A percentile compares a stretch with the other conserved stretches of the same genome.
Evolutionary conservation across 2,329 filamentous ascomycete species (phyloP).

Genomic region (Aspergillus fijiensis): DNA sequence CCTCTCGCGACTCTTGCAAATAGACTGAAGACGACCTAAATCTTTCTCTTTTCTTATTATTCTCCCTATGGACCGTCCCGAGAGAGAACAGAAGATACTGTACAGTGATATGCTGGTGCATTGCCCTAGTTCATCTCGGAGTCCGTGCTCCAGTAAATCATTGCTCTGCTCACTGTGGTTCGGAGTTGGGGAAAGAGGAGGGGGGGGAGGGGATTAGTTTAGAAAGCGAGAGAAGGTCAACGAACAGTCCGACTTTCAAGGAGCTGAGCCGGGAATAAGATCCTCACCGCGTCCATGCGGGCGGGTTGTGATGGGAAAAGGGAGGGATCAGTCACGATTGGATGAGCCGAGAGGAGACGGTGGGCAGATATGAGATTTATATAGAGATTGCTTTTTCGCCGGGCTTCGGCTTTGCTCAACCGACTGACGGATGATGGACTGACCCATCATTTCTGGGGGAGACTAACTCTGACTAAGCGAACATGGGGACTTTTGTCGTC

Average conservation of each 20-base stretch:
- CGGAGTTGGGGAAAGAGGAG: not conserved
- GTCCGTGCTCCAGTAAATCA: not conserved
- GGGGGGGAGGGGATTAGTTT: not conserved
- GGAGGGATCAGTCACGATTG: not conserved
- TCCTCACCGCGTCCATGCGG: not conserved
- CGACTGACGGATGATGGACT: not conserved
- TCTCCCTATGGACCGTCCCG: not conserved
- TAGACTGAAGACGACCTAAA: not conserved
- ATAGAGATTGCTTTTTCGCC: not conserved
- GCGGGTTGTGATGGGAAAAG: not conserved
- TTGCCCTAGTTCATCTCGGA: not conserved
- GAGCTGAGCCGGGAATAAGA: not conserved
- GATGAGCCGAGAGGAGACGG: not conserved
- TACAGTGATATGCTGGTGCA: not conserved
- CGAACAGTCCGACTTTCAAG: not conserved
- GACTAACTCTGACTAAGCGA: slow-evolving; percentile 1
- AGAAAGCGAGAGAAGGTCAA: not conserved
- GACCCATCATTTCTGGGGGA: not conserved
- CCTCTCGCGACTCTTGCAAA: not conserved
- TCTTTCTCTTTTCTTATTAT: not conserved
- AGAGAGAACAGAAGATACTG: not conserved
- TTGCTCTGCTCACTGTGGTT: not conserved
- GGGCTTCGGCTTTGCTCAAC: not conserved
- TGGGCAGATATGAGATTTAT: not conserved
- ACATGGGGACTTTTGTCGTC: not conserved